phyloP scores from a whole-genome alignment of 2,329 filamentous ascomycete species.

The Fusarium sp. region DNA sequence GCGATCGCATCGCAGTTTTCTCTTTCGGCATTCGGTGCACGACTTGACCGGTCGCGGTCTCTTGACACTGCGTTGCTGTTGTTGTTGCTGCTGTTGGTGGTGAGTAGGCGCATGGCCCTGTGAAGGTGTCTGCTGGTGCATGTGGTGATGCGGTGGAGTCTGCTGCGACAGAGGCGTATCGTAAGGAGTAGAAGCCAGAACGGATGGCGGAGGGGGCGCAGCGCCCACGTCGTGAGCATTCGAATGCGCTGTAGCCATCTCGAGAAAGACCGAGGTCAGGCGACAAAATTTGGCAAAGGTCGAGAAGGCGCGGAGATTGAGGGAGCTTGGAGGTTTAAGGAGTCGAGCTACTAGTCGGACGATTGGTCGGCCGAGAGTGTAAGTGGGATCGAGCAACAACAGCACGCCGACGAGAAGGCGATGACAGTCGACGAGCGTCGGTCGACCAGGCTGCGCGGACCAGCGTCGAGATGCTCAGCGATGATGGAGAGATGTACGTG shows the following conservation, averaged over 20 bases:
- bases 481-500: slow-evolving; percentile 21
- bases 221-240: slow-evolving; percentile 39
- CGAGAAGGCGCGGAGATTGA: slow-evolving; percentile 5
- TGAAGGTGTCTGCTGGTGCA: slow-evolving; percentile 44
- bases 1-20: slow-evolving; percentile 68
- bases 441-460: slow-evolving; percentile 13
- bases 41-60: slow-evolving; percentile 67
- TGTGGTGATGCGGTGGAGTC: slow-evolving; percentile 43
- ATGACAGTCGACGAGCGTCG: slow-evolving; percentile 19
- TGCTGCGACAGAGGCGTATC: slow-evolving; percentile 42
- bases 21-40: slow-evolving; percentile 67
- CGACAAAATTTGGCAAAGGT: slow-evolving; percentile 7
- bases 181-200: slow-evolving; percentile 38
- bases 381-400: slow-evolving; percentile 8
- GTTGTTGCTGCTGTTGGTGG: slow-evolving; percentile 43
- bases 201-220: slow-evolving; percentile 27
- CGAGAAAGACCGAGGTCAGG: slow-evolving; percentile 18
- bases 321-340: slow-evolving; percentile 4
- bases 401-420: slow-evolving; percentile 11
- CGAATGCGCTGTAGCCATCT: slow-evolving; percentile 42
- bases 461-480: slow-evolving; percentile 13
- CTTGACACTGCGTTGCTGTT: slow-evolving; percentile 60
- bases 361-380: slow-evolving; percentile 10
- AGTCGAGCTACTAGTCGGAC: slow-evolving; percentile 1
- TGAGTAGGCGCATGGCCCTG: slow-evolving; percentile 36